A percentile compares a stretch with the other conserved stretches of the same genome.
Evolutionary conservation across 2,329 filamentous ascomycete species (phyloP).

Genomic region (Drechmeria coniospora): DNA sequence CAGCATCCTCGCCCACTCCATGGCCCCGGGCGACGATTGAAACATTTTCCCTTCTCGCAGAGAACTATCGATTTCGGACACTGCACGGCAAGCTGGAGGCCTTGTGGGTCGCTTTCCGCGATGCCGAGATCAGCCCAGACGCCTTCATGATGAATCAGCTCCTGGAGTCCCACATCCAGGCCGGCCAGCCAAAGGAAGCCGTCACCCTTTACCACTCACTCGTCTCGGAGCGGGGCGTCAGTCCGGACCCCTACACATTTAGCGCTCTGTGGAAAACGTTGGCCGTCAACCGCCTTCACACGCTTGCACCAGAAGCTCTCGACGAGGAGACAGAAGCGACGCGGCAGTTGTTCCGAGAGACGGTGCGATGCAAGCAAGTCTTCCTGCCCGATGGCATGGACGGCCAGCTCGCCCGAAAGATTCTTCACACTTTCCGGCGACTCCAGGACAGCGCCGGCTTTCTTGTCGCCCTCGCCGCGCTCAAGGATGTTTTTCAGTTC

Average conservation of each 20-base stretch:
- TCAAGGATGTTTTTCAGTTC: slow-evolving; percentile 28
- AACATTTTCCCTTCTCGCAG: slow-evolving; percentile 61
- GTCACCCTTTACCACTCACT: slow-evolving; percentile 40
- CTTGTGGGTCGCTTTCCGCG: slow-evolving; percentile 46
- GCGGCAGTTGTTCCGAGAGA: slow-evolving; percentile 30
- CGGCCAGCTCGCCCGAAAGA: slow-evolving; percentile 30
- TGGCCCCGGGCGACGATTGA: slow-evolving; percentile 53
- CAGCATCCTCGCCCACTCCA: slow-evolving; percentile 3
- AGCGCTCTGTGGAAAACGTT: slow-evolving; percentile 50
- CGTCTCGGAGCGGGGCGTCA: slow-evolving; percentile 29
- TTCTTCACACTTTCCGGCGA: slow-evolving; percentile 34
- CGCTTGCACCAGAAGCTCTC: slow-evolving; percentile 14
- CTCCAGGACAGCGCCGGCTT: slow-evolving; percentile 28
- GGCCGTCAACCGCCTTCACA: slow-evolving; percentile 30
- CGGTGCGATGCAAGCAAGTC: slow-evolving; percentile 30
- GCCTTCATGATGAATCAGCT: slow-evolving; percentile 69
- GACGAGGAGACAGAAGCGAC: slow-evolving; percentile 17
- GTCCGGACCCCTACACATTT: slow-evolving; percentile 54
- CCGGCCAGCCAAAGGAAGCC: slow-evolving; percentile 38
- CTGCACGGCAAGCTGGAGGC: slow-evolving; percentile 41
- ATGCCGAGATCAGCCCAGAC: slow-evolving; percentile 50
- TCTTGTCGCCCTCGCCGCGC: slow-evolving; percentile 27
- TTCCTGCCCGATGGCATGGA: slow-evolving; percentile 29
- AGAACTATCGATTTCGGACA: slow-evolving; percentile 51
- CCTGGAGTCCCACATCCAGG: slow-evolving; percentile 49